Conservation (phyloP, 306 rosid species). For the Purshia tridentata region DNA sequence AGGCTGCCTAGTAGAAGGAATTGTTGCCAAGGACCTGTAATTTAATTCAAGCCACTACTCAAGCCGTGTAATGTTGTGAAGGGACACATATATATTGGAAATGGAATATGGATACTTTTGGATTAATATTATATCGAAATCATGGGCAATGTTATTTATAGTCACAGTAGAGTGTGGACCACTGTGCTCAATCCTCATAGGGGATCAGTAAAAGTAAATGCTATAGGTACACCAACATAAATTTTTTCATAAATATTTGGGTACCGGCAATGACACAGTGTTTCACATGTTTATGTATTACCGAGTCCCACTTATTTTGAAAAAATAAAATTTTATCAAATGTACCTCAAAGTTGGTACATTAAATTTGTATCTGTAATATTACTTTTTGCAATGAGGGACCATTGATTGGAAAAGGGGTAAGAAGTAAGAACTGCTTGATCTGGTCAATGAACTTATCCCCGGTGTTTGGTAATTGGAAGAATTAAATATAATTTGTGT, state of each 20-base stretch:
- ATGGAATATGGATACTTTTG: constrained; percentile 1
- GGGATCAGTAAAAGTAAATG: neutral
- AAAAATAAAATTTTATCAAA: no score
- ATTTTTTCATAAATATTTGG: neutral
- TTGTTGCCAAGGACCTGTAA: neutral
- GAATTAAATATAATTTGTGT: no score
- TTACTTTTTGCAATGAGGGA: no score
- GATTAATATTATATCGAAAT: constrained; percentile 14
- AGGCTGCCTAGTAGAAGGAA: neutral
- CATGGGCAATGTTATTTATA: neutral
- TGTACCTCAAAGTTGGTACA: no score
- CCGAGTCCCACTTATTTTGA: no score
- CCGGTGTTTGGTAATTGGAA: no score
- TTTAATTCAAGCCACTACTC: neutral
- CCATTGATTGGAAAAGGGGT: no score
- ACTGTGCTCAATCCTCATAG: neutral
- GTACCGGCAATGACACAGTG: no score
- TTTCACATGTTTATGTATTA: no score
- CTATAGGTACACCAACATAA: neutral
- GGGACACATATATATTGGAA: constrained; percentile 13
- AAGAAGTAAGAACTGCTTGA: no score
- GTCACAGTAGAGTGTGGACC: constrained; percentile 5
- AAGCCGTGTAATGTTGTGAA: constrained; percentile 20
- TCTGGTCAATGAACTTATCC: no score
- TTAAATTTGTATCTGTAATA: no score